Evolutionary conservation across 2,329 filamentous ascomycete genomes (phyloP), one percentile per base, ranked within the genome.

Genomic region (Sordariomycetes sp.): DNA sequence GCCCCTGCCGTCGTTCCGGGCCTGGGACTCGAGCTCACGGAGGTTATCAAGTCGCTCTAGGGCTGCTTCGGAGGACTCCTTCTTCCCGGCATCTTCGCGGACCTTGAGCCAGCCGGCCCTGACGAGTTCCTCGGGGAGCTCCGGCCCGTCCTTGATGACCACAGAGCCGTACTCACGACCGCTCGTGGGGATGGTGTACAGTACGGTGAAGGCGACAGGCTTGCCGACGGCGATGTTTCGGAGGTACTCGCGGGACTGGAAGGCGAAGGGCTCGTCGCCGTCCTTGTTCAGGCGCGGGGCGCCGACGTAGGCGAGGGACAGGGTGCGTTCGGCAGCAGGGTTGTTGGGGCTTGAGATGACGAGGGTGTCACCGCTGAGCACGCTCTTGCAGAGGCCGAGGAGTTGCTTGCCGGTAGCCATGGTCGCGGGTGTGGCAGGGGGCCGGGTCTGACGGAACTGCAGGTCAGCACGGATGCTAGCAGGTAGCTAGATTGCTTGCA

Each of bases 91-190:
- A 70, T 99, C 94, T 65, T 99, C 94, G 62, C 94, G 85, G 60
- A 99, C 81, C 74, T 94, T 95, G 61, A 90, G 75, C 90, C 91
- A 96, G 62, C 94, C 94, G 65, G 90, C 89, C 67, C 89, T 85
- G 62, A 97, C 83, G 59, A 87, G 80, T 61, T 88, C 82, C 62
- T 97, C 90, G 20, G 94, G 91, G 55, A 99, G 72, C 58, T 82
- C 76, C 35, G 82, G 82, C 54, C 90, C 90, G 65, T 89, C 86
- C 61, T 86, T 84, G 56, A 96, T 77, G 61, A 82, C 81, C 60
- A 90, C 85, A 61, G 84, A 80, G 62, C 92, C 94, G 67, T 96
- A 99, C 68, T 99, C 92, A 63, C 90, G 86, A 61, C 89, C 86
- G 51, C 84, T 87, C 57, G 84, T 87, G 17, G 92, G 90, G 60